Evolutionary conservation across 164 flowering plant genomes (phyloP), one percentile per base, ranked within the genome.

Genomic region (Macadamia integrifolia): DNA sequence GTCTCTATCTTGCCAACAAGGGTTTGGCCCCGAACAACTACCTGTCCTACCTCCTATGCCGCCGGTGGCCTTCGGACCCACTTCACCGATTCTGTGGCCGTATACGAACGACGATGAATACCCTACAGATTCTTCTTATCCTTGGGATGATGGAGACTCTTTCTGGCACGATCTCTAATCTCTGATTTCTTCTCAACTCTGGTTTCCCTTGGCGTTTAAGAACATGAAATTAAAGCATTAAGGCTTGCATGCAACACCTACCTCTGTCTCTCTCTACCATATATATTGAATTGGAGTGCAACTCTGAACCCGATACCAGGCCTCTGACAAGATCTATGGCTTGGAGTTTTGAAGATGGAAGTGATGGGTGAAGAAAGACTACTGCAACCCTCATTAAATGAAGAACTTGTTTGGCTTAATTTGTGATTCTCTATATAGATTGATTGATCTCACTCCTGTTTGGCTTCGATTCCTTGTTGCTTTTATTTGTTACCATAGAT

Each of bases 81-180:
- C 69, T 10, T 77, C 86, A 7, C 81, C 91, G 18, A 9, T 80
- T 6, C 23, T 78, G 44, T 84, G 88, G 93, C 80, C 86, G 7
- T 59, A 71, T 60, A 32, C 61, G 1, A 46, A 46, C 13, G 50
- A 46, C 6, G 89, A 83, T 7, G 89, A 85, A 32, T 84, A 76
- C 30, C 74, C 83, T 0, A 66, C 85, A 1, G 30, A 1, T 1
- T 35, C 78, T 5, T 35, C 78, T 9, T 63, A 74, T 58, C 71
- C 89, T 50, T 89, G 92, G 93, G 95, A 89, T 40, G 82, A 85
- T 64, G 78, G 78, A 2, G 89, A 85, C 69, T 78, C 85, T 6
- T 83, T 79, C 65, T 77, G 79, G 52, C 82, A 81, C 58, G 91
- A 88, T 76, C 74, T 83, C 62, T 80, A 66, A 75, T 17, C 12